Evolutionary conservation across 2,329 filamentous ascomycete genomes (phyloP).

Genomic region (Venturia effusa): DNA sequence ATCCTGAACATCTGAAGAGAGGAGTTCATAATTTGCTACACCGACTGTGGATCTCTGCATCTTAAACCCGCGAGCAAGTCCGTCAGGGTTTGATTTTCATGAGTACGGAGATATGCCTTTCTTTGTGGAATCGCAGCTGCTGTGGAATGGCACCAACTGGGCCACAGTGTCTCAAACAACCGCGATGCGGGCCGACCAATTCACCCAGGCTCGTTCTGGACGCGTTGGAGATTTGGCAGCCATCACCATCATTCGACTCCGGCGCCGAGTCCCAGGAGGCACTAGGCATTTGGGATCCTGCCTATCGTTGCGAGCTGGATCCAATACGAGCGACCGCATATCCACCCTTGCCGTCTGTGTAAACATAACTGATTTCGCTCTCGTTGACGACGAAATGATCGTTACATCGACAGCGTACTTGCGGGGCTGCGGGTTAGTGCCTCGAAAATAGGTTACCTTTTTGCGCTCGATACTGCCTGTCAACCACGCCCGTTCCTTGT

Average conservation of each 20-base stretch:
- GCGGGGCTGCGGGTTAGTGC: background rate
- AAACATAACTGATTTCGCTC: background rate
- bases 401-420: background rate
- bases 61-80: no score
- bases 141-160: background rate
- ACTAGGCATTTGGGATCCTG: background rate
- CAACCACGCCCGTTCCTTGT: background rate
- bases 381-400: background rate
- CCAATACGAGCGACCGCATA: background rate
- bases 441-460: background rate
- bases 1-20: background rate
- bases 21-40: background rate
- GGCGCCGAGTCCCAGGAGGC: background rate
- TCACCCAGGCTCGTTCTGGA: background rate
- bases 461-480: background rate
- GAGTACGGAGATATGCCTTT: background rate
- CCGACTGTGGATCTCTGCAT: background rate
- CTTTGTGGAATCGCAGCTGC: background rate
- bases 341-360: background rate
- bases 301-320: background rate
- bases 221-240: background rate
- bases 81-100: background rate
- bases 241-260: background rate
- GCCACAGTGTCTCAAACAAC: background rate
- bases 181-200: background rate